Conservation (phyloP, 306 rosid species). For the Lathyrus aphaca region DNA sequence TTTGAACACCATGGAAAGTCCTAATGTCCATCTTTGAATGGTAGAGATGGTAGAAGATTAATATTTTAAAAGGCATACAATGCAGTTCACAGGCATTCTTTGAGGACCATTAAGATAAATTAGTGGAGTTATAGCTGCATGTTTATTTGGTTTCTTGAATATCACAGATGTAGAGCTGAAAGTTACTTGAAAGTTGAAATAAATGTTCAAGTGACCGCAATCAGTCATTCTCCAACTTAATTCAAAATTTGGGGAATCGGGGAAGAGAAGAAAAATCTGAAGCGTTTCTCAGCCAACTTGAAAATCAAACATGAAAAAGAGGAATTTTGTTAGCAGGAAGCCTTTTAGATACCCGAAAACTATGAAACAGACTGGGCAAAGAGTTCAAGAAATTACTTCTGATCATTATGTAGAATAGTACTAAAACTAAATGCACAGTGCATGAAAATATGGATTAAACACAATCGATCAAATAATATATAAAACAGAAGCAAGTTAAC, state of each 20-base stretch:
- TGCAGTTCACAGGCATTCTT: conserved; percentile 8
- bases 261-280: not conserved
- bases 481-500: conserved; percentile 18
- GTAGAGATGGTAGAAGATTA: conserved; percentile 16
- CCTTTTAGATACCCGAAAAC: conserved; percentile 25
- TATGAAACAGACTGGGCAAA: conserved; percentile 19
- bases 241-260: not conserved
- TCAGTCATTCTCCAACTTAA: conserved; percentile 11
- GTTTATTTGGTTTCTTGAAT: conserved; percentile 25
- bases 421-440: conserved; percentile 28
- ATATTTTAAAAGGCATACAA: conserved; percentile 15
- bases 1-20: not conserved
- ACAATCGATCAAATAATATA: conserved; percentile 29
- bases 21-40: not conserved
- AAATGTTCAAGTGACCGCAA: conserved; percentile 7
- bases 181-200: conserved; percentile 17
- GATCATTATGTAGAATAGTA: conserved; percentile 29
- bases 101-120: conserved; percentile 10
- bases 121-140: not conserved
- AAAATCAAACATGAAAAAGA: conserved; percentile 1
- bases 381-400: conserved; percentile 5
- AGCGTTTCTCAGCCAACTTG: conserved; percentile 1
- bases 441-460: conserved; percentile 28
- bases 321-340: conserved; percentile 5
- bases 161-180: conserved; percentile 15